phyloP scores from a whole-genome alignment of 2,329 filamentous ascomycete species.

The Fusarium marasasianum region DNA sequence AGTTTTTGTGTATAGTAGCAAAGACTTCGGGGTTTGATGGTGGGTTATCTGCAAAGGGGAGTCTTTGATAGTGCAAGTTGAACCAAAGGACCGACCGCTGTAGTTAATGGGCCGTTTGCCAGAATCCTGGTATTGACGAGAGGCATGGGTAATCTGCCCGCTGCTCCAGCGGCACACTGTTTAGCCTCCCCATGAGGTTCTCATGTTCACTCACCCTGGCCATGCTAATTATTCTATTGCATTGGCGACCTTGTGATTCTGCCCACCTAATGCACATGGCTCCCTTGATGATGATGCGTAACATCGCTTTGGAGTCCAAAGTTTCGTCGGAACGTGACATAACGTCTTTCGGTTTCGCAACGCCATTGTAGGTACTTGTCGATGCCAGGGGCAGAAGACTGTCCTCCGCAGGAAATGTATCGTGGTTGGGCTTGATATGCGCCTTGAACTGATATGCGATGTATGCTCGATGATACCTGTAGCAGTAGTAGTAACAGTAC shows the following conservation, averaged over 20 bases:
- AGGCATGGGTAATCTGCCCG: neutral
- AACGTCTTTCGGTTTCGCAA: rapidly evolving
- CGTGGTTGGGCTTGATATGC: too few species aligned
- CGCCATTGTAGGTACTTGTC: neutral
- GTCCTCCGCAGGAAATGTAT: too few species aligned
- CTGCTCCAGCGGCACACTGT: neutral
- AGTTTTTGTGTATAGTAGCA: too few species aligned
- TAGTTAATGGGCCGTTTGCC: neutral
- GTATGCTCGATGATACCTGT: too few species aligned
- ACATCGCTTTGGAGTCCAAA: neutral
- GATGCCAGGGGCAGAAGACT: neutral
- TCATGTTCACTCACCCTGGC: neutral
- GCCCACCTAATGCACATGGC: neutral
- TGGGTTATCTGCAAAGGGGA: too few species aligned
- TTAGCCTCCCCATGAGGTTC: rapidly evolving
- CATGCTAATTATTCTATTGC: rapidly evolving
- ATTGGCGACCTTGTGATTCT: neutral
- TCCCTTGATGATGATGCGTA: too few species aligned
- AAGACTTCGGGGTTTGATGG: too few species aligned
- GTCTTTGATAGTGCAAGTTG: rapidly evolving
- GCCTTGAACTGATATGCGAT: too few species aligned
- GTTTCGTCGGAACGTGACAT: neutral
- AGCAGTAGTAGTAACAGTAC: too few species aligned
- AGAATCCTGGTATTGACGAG: too few species aligned
- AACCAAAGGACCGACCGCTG: rapidly evolving